Percentiles rank a stretch among this genome's conserved stretches.
phyloP scores from a whole-genome alignment of 768 basidiomycete genomes.

The Cantharellus cinnabarinus region DNA sequence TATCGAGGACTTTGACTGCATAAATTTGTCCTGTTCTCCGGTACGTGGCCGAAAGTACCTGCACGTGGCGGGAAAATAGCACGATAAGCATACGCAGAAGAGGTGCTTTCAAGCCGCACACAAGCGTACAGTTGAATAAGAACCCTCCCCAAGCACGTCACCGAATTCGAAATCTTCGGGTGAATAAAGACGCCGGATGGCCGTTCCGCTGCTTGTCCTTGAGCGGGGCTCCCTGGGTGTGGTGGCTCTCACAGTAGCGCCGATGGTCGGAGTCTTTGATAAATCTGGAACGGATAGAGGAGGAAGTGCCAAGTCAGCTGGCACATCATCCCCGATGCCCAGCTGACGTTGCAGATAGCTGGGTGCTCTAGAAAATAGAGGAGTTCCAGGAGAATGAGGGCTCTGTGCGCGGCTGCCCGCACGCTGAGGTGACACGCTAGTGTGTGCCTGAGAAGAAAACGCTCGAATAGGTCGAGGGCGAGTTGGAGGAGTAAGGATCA shows the following conservation, averaged over 20 bases:
- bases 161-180: constrained; percentile 51
- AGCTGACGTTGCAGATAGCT: neutral
- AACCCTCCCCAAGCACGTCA: constrained; percentile 57
- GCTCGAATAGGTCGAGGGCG: constrained; percentile 5
- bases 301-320: constrained; percentile 1
- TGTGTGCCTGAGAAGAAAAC: constrained; percentile 6
- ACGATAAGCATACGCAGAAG: neutral
- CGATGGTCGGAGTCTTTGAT: constrained; percentile 1
- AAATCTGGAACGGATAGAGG: neutral
- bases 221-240: constrained; percentile 2
- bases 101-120: neutral
- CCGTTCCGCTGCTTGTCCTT: neutral
- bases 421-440: neutral
- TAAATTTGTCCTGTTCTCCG: constrained; percentile 39
- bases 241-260: neutral
- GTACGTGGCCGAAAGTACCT: constrained; percentile 41
- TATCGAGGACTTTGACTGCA: constrained; percentile 68
- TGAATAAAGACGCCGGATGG: constrained; percentile 1
- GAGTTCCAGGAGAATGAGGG: constrained; percentile 7
- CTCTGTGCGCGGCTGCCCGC: neutral
- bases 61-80: neutral
- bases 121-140: constrained; percentile 52
- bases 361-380: neutral
- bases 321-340: neutral
- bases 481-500: neutral